phyloP scores from a whole-genome alignment of 192 early-diverging fungal species.

The Entomortierella beljakovae region DNA sequence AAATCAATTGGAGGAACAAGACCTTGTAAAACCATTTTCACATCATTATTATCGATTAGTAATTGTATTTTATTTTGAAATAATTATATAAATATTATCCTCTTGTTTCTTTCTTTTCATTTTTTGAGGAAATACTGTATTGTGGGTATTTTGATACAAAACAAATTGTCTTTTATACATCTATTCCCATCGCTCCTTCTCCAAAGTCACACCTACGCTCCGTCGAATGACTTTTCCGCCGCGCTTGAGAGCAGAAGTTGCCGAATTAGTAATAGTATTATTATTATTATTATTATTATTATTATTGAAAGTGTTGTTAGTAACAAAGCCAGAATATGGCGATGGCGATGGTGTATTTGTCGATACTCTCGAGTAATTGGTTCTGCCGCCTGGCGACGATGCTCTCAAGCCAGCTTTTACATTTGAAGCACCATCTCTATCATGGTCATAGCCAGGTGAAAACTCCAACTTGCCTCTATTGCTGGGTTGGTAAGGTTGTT shows the following conservation, averaged over 20 bases:
- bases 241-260: constrained; percentile 18
- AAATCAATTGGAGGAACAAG: constrained; percentile 48
- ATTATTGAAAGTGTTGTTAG: neutral
- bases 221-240: constrained; percentile 34
- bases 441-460: constrained; percentile 4
- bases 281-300: neutral
- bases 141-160: no score
- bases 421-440: neutral
- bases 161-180: neutral
- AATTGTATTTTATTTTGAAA: no score
- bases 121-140: no score
- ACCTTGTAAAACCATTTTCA: no score
- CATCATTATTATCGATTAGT: no score
- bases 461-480: neutral
- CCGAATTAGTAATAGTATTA: neutral
- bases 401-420: constrained; percentile 7
- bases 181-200: constrained; percentile 32
- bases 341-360: neutral
- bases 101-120: neutral
- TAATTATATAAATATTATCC: no score
- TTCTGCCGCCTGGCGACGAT: constrained; percentile 7
- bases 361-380: neutral
- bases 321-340: no score
- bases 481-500: neutral
- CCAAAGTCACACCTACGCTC: constrained; percentile 24